phyloP scores from a whole-genome alignment of 768 basidiomycete genomes.

The Coprinellus aureogranulatus region DNA sequence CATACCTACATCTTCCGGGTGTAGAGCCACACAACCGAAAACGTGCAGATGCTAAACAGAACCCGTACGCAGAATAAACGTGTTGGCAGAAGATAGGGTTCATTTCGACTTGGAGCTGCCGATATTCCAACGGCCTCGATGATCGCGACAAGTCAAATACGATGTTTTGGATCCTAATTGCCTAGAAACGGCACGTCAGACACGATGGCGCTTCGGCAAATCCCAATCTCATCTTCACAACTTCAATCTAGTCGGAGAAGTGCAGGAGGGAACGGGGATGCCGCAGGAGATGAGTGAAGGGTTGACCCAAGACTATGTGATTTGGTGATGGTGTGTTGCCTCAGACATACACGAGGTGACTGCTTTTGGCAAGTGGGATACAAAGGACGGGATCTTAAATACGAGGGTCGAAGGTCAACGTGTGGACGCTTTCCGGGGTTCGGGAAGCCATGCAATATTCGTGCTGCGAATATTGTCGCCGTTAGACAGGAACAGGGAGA shows the following conservation, averaged over 20 bases:
- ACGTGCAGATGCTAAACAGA: slow-evolving; percentile 72
- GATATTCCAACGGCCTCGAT: slow-evolving; percentile 55
- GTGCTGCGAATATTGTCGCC: slow-evolving; percentile 54
- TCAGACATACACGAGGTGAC: slow-evolving; percentile 36
- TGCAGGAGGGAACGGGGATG: slow-evolving; percentile 21
- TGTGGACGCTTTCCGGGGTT: slow-evolving; percentile 65
- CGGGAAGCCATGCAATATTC: slow-evolving; percentile 67
- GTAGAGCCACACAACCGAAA: slow-evolving; percentile 71
- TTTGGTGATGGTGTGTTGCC: slow-evolving; percentile 26
- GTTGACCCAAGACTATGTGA: slow-evolving; percentile 23
- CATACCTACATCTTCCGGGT: slow-evolving; percentile 44
- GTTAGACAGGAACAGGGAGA: slow-evolving; percentile 54
- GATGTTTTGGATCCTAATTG: slow-evolving; percentile 10
- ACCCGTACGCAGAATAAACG: slow-evolving; percentile 46
- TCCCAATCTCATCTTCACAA: slow-evolving; percentile 21
- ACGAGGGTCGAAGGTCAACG: slow-evolving; percentile 50
- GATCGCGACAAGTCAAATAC: slow-evolving; percentile 65
- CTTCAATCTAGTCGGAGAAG: slow-evolving; percentile 18
- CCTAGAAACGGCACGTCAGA: slow-evolving; percentile 20
- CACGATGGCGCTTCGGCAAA: slow-evolving; percentile 25
- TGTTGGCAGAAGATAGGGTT: slow-evolving; percentile 68
- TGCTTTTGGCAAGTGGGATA: slow-evolving; percentile 56
- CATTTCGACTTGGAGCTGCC: slow-evolving; percentile 59
- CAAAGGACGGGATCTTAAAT: slow-evolving; percentile 47
- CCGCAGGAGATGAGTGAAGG: slow-evolving; percentile 22